These are phyloP conservation scores for Crithidia sp. DNA, from an alignment of 208 protist genomes.

Conservation along the genomic window DNA sequence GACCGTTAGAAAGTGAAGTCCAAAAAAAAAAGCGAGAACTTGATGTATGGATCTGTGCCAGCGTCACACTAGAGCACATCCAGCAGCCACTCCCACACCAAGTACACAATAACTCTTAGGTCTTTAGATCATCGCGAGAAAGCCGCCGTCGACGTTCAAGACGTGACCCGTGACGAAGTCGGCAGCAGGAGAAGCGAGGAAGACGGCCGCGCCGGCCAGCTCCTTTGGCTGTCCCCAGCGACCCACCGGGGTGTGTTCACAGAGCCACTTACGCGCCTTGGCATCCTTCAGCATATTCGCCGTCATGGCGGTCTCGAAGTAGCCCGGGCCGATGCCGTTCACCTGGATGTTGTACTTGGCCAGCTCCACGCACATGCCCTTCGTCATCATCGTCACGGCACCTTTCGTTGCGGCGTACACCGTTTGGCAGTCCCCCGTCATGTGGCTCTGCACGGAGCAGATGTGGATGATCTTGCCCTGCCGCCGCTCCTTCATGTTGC, in stretches of 20 bases:
- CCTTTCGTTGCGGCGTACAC: slow-evolving; percentile 56
- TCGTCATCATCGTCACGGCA: slow-evolving; percentile 51
- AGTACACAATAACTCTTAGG: too few species aligned
- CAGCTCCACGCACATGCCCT: slow-evolving; percentile 46
- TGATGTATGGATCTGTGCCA: not conserved
- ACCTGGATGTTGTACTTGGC: slow-evolving; percentile 47
- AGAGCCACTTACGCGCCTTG: slow-evolving; percentile 12
- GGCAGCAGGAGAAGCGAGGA: not conserved
- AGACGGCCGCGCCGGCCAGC: not conserved
- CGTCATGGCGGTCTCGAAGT: slow-evolving; percentile 29
- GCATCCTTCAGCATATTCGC: slow-evolving; percentile 28
- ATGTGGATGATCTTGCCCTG: slow-evolving; percentile 56
- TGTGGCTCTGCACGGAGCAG: slow-evolving; percentile 37
- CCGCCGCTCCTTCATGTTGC: slow-evolving; percentile 37
- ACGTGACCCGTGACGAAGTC: not conserved
- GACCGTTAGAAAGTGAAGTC: not conserved
- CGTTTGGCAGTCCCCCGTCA: slow-evolving; percentile 35
- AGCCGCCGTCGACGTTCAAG: not conserved
- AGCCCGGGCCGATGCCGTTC: slow-evolving; percentile 53
- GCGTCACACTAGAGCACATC: not conserved
- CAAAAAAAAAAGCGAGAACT: not conserved
- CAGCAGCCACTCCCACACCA: not conserved
- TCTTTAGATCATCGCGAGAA: not conserved
- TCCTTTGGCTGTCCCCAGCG: slow-evolving; percentile 24
- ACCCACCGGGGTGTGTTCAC: slow-evolving; percentile 33